These are phyloP conservation scores for Mycena floridula DNA, from an alignment of 768 basidiomycete genomes.

Conservation along the genomic window DNA sequence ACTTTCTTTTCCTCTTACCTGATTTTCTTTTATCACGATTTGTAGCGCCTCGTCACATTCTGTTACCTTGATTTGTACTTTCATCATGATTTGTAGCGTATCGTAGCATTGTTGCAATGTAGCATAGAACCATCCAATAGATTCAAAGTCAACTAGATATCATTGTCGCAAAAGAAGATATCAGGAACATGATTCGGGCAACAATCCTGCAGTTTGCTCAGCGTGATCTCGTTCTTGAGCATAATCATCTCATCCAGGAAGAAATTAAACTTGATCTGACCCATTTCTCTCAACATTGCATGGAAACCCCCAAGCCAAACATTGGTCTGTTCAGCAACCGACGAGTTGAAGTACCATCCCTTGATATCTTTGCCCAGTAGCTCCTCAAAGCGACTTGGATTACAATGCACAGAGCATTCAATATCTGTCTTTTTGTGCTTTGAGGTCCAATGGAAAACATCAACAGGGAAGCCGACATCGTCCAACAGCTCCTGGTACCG, in stretches of 20 bases:
- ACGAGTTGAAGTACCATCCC: slow-evolving; percentile 28
- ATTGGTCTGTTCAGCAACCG: slow-evolving; percentile 26
- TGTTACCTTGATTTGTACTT: too few relatives aligned
- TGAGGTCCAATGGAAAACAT: slow-evolving; percentile 30
- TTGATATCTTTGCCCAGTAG: slow-evolving; percentile 11
- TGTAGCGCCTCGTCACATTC: too few relatives aligned
- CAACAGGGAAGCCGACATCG: slow-evolving; percentile 20
- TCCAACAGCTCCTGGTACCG: slow-evolving; percentile 12
- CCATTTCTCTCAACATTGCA: neutral
- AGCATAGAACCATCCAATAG: too few relatives aligned
- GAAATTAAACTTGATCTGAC: neutral
- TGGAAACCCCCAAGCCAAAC: slow-evolving; percentile 27
- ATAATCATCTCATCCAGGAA: neutral
- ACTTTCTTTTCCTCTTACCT: too few relatives aligned
- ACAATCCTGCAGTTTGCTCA: too few relatives aligned
- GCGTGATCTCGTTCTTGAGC: neutral
- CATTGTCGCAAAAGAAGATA: too few relatives aligned
- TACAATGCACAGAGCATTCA: slow-evolving; percentile 23
- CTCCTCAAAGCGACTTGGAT: slow-evolving; percentile 19
- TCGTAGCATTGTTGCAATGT: too few relatives aligned
- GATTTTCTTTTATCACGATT: too few relatives aligned
- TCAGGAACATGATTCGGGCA: too few relatives aligned
- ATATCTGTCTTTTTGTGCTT: slow-evolving; percentile 25
- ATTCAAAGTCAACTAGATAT: too few relatives aligned
- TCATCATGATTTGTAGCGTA: too few relatives aligned